Conservation (phyloP, 2,329 filamentous ascomycete genomes). For the Pyricularia grisea region DNA sequence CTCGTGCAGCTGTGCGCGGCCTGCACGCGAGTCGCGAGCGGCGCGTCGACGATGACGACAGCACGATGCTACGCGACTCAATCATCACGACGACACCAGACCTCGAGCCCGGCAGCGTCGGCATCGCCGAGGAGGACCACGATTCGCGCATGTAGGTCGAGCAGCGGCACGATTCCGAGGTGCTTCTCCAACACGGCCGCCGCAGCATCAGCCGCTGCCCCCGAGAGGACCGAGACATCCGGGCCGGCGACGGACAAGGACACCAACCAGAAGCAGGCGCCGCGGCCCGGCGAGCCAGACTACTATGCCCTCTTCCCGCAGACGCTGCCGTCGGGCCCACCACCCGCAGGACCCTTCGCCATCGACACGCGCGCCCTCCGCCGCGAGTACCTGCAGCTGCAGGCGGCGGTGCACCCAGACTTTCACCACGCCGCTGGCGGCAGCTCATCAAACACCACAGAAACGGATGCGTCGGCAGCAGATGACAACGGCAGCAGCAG, state of each 20-base stretch:
- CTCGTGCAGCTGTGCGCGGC: slow-evolving; percentile 6
- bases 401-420: slow-evolving; percentile 70
- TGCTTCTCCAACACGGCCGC: background rate
- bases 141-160: background rate
- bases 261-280: background rate
- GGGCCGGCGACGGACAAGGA: background rate
- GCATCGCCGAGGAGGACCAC: background rate
- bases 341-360: slow-evolving; percentile 65
- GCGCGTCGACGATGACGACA: background rate
- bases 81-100: background rate
- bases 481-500: background rate
- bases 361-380: slow-evolving; percentile 64
- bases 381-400: slow-evolving; percentile 77
- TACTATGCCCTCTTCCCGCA: slow-evolving; percentile 84
- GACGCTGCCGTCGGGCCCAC: slow-evolving; percentile 68
- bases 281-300: slow-evolving; percentile 7
- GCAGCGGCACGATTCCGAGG: background rate
- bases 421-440: slow-evolving; percentile 31
- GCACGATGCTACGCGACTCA: background rate
- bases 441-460: background rate
- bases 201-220: slow-evolving; percentile 25
- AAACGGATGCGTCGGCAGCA: background rate
- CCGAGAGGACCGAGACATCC: slow-evolving; percentile 37
- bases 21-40: background rate
- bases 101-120: background rate